Evolutionary conservation across 257 asterid genomes (phyloP).

Genomic region (Solanum arcanum): DNA sequence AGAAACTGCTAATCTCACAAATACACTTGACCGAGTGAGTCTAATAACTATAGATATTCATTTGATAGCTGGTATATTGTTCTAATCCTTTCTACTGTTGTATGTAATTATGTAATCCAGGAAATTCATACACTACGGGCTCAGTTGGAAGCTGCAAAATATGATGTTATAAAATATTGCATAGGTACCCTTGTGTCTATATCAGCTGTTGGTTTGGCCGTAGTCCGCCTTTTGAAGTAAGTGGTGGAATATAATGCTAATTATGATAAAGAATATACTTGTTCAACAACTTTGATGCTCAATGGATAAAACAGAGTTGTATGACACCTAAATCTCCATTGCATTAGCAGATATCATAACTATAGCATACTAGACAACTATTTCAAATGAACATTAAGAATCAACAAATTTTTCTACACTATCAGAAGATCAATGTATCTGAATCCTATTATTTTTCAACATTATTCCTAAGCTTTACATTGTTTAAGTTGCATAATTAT

Average conservation of each 20-base stretch:
- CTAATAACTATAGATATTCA: not conserved
- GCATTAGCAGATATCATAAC: not conserved
- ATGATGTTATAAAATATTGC: slow-evolving; percentile 89
- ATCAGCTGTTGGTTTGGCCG: slow-evolving; percentile 80
- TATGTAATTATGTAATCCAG: slow-evolving; percentile 22
- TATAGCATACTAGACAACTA: not conserved
- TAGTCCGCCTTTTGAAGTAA: slow-evolving; percentile 61
- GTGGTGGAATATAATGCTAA: not conserved
- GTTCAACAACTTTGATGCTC: not conserved
- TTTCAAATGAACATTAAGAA: not conserved
- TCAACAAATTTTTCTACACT: too few species aligned
- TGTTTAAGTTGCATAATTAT: not conserved
- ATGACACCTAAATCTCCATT: not conserved
- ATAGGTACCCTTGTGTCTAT: slow-evolving; percentile 83
- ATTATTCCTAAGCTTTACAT: not conserved
- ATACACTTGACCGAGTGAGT: slow-evolving; percentile 87
- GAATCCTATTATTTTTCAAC: not conserved
- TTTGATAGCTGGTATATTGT: not conserved
- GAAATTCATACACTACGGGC: slow-evolving; percentile 81
- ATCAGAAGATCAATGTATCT: not conserved
- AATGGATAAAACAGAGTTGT: not conserved
- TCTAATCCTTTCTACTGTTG: not conserved
- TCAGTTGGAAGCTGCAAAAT: slow-evolving; percentile 87
- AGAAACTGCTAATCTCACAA: slow-evolving; percentile 80
- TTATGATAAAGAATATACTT: not conserved